phyloP scores from a whole-genome alignment of 1,284 basidiomycete genomes.

The Melampsora americana region DNA sequence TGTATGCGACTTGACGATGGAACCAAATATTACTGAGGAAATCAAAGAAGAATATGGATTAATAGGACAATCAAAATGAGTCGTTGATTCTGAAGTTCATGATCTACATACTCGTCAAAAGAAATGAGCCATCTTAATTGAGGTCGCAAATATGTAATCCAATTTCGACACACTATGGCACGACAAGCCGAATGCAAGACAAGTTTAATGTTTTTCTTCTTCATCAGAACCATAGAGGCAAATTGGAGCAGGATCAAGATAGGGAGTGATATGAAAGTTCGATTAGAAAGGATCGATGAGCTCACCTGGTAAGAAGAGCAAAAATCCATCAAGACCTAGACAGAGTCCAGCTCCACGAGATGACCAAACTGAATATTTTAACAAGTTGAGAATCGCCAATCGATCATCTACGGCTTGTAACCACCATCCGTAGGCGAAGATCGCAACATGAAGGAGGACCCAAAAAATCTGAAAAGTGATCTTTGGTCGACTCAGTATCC shows the following conservation, averaged over 20 bases:
- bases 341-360: slow-evolving; percentile 32
- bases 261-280: neutral
- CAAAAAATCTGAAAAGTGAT: slow-evolving; percentile 17
- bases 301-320: slow-evolving; percentile 32
- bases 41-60: neutral
- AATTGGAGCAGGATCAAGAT: neutral
- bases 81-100: neutral
- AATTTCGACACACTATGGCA: slow-evolving; percentile 13
- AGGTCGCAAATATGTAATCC: slow-evolving; percentile 24
- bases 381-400: slow-evolving; percentile 19
- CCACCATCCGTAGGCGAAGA: slow-evolving; percentile 37
- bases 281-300: neutral
- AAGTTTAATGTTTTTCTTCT: neutral
- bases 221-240: neutral
- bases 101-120: slow-evolving; percentile 15
- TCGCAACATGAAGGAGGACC: neutral
- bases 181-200: neutral
- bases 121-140: slow-evolving; percentile 17
- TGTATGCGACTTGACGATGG: slow-evolving; percentile 36
- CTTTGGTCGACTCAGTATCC: slow-evolving; percentile 11
- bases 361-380: slow-evolving; percentile 29
- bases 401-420: slow-evolving; percentile 20
- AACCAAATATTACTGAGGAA: slow-evolving; percentile 27
- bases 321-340: slow-evolving; percentile 26
- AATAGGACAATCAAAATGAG: slow-evolving; percentile 2